Conservation (phyloP, 2,329 filamentous ascomycete genomes). For the Aspergillus sojae region DNA sequence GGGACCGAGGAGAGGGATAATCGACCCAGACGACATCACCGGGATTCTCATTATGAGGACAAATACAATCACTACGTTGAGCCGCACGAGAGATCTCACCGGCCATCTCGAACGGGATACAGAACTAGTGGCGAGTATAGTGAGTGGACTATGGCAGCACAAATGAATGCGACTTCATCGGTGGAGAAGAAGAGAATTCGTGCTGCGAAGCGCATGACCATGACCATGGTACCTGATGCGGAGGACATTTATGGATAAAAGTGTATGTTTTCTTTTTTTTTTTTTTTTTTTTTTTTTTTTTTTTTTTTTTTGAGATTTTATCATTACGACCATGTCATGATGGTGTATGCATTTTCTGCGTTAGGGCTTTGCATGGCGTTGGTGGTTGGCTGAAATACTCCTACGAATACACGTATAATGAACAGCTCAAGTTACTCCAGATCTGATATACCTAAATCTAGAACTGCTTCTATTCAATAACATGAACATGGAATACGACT, state of each 20-base stretch:
- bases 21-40: not conserved
- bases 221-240: conserved; percentile 40
- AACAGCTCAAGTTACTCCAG: too few species aligned
- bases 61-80: not conserved
- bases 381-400: not conserved
- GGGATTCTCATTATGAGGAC: not conserved
- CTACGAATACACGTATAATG: not conserved
- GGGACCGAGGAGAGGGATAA: not conserved
- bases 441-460: not conserved
- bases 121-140: conserved; percentile 11
- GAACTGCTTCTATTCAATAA: not conserved
- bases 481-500: not conserved
- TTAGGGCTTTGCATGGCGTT: conserved; percentile 4
- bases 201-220: conserved; percentile 31
- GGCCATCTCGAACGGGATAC: not conserved
- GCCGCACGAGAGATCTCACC: not conserved
- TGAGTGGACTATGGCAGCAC: conserved; percentile 6
- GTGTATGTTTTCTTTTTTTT: not conserved
- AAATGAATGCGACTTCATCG: conserved; percentile 15
- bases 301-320: not conserved
- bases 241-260: conserved; percentile 41
- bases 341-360: not conserved
- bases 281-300: not conserved
- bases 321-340: not conserved
- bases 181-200: conserved; percentile 28